Evolutionary conservation across 2,329 filamentous ascomycete species (phyloP), one percentile per base, ranked within the genome.

Genomic region (Pseudogymnoascus sp.): DNA sequence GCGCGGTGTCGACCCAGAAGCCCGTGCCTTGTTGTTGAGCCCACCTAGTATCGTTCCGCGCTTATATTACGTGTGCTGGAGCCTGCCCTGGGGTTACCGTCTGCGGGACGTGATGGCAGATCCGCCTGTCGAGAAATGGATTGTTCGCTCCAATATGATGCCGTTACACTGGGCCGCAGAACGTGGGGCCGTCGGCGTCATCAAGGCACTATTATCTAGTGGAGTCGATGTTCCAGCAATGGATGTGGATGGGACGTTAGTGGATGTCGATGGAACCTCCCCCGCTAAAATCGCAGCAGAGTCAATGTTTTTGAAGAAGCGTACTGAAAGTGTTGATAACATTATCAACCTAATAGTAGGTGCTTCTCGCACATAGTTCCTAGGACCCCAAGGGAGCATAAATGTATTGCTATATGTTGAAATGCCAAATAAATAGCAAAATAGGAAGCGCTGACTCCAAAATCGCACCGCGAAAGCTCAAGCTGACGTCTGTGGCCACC

Each of bases 351-450:
- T 36, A 36, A n/a, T 36, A 7, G 13, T 36, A 36, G 35, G 13
- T 36, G 35, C 35, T n/a, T 21, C 21, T 21, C 21, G 21, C 21
- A 21, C 21, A 21, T 21, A 21, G 21, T 21, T 21, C 21, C 2
- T 4, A 21, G 21, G 21, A 21, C 21, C 21, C 8, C 13, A 3
- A 12, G 48, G n/a, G n/a, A 55, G 27, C 29, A 33, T 33, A 55
- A 33, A 35, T 55, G 9, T 13, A 35, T 33, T 35, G 29, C 48
- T 13, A 55, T 21, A 33, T 21, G n/a, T 35, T 2, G 15, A 35
- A 15, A 55, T 33, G 48, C 15, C 33, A 55, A n/a, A 29, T 55
- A 55, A 55, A 55, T 55, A 55, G 48, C 48, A 21, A 55, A 55
- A 33, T 13, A 35, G 29, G 21, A 52, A 55, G 18, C 48, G 29